These are phyloP conservation scores for Aquilaria malaccensis DNA, from an alignment of 345 rosid genomes.

Conservation along the genomic window DNA sequence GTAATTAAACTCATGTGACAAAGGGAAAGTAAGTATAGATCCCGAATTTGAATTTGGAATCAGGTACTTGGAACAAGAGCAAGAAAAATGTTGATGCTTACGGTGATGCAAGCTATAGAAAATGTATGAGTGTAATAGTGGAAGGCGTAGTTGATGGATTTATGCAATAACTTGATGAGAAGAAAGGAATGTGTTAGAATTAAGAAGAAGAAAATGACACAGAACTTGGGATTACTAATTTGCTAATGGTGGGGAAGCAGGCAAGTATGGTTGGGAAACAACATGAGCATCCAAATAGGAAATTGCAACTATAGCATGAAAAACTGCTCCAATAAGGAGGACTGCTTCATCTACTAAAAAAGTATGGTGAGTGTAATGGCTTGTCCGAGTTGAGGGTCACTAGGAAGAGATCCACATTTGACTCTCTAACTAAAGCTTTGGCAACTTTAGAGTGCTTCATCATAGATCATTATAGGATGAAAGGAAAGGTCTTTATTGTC, in stretches of 20 bases:
- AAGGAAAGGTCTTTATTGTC: constrained; percentile 35
- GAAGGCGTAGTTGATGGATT: not conserved
- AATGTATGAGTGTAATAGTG: not conserved
- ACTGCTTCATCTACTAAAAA: constrained; percentile 52
- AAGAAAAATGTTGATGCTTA: not conserved
- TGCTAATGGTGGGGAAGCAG: too few species aligned
- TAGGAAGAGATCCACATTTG: constrained; percentile 41
- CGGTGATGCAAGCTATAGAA: not conserved
- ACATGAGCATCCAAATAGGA: constrained; percentile 44
- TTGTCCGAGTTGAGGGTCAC: constrained; percentile 38
- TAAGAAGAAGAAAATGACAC: not conserved
- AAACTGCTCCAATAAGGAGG: constrained; percentile 61
- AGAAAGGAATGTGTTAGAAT: too few species aligned
- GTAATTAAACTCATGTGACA: constrained; percentile 5
- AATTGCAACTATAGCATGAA: constrained; percentile 54
- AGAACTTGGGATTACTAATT: not conserved
- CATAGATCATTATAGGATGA: constrained; percentile 52
- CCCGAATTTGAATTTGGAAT: constrained; percentile 27
- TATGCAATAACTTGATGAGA: too few species aligned
- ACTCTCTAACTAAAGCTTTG: constrained; percentile 42
- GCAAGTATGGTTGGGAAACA: not conserved
- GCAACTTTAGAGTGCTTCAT: constrained; percentile 45
- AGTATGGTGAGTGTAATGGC: constrained; percentile 54
- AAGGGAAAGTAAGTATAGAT: constrained; percentile 14
- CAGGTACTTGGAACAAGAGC: not conserved